Evolutionary conservation across 2,329 filamentous ascomycete species (phyloP).

Genomic region (Phyllosticta capitalensis): DNA sequence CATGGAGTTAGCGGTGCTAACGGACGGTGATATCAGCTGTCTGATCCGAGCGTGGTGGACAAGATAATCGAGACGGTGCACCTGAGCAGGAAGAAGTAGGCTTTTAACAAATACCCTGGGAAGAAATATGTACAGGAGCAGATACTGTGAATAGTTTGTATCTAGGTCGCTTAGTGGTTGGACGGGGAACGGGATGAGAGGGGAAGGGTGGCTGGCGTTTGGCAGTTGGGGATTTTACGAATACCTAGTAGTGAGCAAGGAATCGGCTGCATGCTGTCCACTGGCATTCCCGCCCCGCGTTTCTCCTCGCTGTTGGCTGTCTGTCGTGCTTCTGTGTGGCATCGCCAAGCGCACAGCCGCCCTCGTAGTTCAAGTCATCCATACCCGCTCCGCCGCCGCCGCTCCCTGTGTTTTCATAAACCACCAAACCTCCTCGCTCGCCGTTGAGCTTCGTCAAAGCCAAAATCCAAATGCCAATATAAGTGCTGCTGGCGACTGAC

Average conservation of each 20-base stretch:
- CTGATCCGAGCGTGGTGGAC: conserved; percentile 78
- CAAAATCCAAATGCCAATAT: neutral
- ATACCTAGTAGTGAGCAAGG: too few relatives aligned
- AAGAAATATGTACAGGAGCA: too few relatives aligned
- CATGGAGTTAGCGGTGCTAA: neutral
- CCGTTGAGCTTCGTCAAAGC: neutral
- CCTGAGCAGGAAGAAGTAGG: conserved; percentile 39
- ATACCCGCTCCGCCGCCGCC: neutral
- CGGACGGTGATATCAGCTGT: conserved; percentile 49
- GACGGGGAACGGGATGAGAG: neutral
- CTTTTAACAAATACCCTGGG: too few relatives aligned
- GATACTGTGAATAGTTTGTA: neutral
- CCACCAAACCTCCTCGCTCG: conserved; percentile 2
- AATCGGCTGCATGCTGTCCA: too few relatives aligned
- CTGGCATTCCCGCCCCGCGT: neutral
- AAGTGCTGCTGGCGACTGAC: neutral
- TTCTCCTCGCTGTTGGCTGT: neutral
- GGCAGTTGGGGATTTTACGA: too few relatives aligned
- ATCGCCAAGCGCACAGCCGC: neutral
- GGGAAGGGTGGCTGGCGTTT: too few relatives aligned
- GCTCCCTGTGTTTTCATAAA: conserved; percentile 6
- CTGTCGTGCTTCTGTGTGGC: neutral
- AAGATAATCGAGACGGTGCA: conserved; percentile 83
- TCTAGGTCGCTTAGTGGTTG: too few relatives aligned
- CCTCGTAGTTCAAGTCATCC: neutral